Conservation (phyloP, 805 yeast species). For the Candida golubevii region DNA sequence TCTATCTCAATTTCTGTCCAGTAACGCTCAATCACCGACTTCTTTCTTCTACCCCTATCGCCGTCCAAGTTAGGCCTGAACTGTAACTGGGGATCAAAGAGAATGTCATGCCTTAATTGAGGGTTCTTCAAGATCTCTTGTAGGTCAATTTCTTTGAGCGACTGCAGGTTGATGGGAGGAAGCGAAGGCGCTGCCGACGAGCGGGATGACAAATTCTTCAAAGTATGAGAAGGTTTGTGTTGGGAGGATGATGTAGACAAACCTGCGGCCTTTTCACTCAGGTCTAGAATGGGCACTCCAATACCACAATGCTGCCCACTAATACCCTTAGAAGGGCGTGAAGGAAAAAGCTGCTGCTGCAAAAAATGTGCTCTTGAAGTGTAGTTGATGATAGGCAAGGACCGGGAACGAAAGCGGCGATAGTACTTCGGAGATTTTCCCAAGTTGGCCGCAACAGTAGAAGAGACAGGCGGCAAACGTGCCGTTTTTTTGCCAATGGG, state of each 20-base stretch:
- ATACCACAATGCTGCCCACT: slow-evolving; percentile 6
- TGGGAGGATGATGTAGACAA: slow-evolving; percentile 8
- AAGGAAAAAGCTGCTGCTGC: slow-evolving; percentile 12
- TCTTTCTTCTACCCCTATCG: slow-evolving; percentile 80
- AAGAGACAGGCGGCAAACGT: slow-evolving; percentile 7
- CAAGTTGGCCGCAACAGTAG: slow-evolving; percentile 3
- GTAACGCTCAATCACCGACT: slow-evolving; percentile 69
- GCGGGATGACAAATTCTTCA: slow-evolving; percentile 2
- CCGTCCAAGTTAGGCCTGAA: slow-evolving; percentile 90
- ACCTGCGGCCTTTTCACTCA: background rate
- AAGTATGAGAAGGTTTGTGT: slow-evolving; percentile 3
- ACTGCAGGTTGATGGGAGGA: slow-evolving; percentile 81
- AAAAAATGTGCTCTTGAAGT: slow-evolving; percentile 14
- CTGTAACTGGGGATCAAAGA: slow-evolving; percentile 88
- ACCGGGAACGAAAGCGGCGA: slow-evolving; percentile 35
- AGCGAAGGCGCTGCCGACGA: slow-evolving; percentile 37
- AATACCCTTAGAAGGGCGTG: slow-evolving; percentile 8
- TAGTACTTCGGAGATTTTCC: slow-evolving; percentile 31
- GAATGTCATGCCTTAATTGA: slow-evolving; percentile 86
- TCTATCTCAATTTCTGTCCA: slow-evolving; percentile 77
- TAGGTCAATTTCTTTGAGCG: slow-evolving; percentile 79
- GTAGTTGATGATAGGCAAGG: slow-evolving; percentile 41
- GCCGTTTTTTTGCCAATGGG: slow-evolving; percentile 12
- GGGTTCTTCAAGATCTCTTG: slow-evolving; percentile 89
- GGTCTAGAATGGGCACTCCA: slow-evolving; percentile 4